Conservation (phyloP, 108 stramenopile genomes). For the Discostella stelligeroides region DNA sequence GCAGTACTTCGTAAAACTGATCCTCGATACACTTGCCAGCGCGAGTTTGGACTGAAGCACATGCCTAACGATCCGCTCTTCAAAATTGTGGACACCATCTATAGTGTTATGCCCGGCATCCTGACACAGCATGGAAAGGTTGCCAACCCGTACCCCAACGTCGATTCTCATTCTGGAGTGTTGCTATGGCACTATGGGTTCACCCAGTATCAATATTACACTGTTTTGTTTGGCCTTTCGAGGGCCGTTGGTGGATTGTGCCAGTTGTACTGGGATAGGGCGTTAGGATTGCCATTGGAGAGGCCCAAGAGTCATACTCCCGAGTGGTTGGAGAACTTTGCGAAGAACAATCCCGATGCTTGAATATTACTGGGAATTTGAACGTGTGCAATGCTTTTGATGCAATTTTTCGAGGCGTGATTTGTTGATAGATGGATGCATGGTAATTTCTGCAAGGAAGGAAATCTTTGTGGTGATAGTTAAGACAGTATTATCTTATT, state of each 20-base stretch:
- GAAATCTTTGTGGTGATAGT: too few species aligned
- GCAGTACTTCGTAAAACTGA: conserved; percentile 99
- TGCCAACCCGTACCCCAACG: conserved; percentile 99
- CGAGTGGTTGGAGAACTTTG: conserved; percentile 93
- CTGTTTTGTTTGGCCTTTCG: conserved; percentile 98
- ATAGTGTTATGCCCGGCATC: conserved; percentile 96
- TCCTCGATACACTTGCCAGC: conserved; percentile 98
- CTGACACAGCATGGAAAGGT: conserved; percentile 99
- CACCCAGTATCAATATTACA: conserved; percentile 99
- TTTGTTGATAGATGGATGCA: neutral
- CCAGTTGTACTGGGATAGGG: conserved; percentile 99
- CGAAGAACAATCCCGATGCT: conserved; percentile 52
- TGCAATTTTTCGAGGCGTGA: neutral
- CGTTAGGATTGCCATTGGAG: conserved; percentile 97
- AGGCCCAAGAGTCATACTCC: conserved; percentile 99
- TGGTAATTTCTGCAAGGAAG: too few species aligned
- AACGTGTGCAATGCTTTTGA: neutral
- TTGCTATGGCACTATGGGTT: conserved; percentile 99
- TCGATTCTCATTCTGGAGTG: conserved; percentile 98
- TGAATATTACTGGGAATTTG: neutral
- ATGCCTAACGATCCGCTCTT: conserved; percentile 98
- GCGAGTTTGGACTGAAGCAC: conserved; percentile 99
- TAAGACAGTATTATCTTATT: too few species aligned
- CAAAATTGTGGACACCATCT: conserved; percentile 99
- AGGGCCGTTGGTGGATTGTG: conserved; percentile 97